Evolutionary conservation across 2,329 filamentous ascomycete genomes (phyloP).

Genomic region (Piedraia hortae): DNA sequence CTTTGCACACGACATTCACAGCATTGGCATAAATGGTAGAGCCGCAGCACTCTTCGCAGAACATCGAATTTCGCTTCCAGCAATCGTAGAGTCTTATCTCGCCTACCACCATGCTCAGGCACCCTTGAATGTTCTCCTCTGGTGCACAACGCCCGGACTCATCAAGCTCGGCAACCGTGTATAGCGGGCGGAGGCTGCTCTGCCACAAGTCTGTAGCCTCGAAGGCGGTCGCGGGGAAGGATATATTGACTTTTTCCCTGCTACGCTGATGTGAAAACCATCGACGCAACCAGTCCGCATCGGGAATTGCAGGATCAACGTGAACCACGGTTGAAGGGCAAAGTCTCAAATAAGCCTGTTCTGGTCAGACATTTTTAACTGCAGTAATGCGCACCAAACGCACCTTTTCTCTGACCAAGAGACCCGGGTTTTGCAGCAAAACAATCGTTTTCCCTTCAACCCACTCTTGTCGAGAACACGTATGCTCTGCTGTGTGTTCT

Average conservation of each 20-base stretch:
- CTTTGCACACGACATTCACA: slow-evolving; percentile 14
- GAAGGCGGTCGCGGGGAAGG: slow-evolving; percentile 16
- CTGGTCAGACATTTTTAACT: slow-evolving; percentile 2
- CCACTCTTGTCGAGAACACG: slow-evolving; percentile 5
- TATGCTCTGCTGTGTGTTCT: slow-evolving; percentile 2
- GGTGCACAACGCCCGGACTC: slow-evolving; percentile 14
- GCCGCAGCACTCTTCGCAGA: slow-evolving; percentile 24
- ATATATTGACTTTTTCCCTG: slow-evolving; percentile 23
- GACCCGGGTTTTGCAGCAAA: slow-evolving; percentile 10
- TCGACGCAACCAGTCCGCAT: slow-evolving; percentile 25
- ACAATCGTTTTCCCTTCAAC: slow-evolving; percentile 10
- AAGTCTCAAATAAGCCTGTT: slow-evolving; percentile 11
- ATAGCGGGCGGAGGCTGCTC: slow-evolving; percentile 13
- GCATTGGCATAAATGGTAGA: slow-evolving; percentile 27
- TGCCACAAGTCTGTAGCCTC: slow-evolving; percentile 5
- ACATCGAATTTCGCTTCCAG: slow-evolving; percentile 18
- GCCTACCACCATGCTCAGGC: slow-evolving; percentile 18
- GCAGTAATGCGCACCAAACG: too few species aligned
- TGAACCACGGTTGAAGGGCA: slow-evolving; percentile 23
- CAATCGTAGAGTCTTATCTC: slow-evolving; percentile 16
- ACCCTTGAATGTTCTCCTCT: slow-evolving; percentile 16
- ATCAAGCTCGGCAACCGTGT: slow-evolving; percentile 19
- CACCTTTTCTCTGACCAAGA: slow-evolving; percentile 9
- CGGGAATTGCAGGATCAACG: slow-evolving; percentile 25
- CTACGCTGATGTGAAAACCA: slow-evolving; percentile 22